Evolutionary conservation across 129 eudicot species (phyloP), one percentile per base, ranked within the genome.

Genomic region (Centaurea solstitialis): DNA sequence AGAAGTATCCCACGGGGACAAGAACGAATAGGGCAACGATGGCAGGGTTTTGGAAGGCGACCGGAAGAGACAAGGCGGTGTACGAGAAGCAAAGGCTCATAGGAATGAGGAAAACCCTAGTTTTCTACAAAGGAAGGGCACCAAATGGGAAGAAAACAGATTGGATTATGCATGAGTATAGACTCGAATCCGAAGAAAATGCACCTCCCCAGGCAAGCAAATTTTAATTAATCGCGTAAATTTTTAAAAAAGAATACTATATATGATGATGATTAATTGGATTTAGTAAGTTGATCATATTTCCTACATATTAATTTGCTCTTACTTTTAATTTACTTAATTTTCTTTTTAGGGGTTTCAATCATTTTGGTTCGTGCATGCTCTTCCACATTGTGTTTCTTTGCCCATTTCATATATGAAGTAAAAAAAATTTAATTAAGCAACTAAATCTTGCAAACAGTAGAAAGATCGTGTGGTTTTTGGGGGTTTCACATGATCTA

Each of bases 21-120:
- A 87, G 98, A 82, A 94, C 98, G 4, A 94, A 94, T 70, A 78
- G 98, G 73, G 98, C 98, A 30, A 94, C 98, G 11, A 80, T 91
- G 81, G 93, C 98, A 0, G 98, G 98, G 66, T 94, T 94, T 80
- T 94, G 98, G 98, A 94, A 94, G 85, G 98, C 98, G 3, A 94
- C 98, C 0, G 98, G 98, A 8, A 83, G 98, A 90, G 98, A 94
- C 70, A 94, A 94, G 84, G 92, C 97, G 0, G 93, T 94, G n/a
- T 91, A 88, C 23, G 95, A 94, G 57, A 88, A 87, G 66, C 61
- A 62, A 7, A 94, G 90, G 77, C 88, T 94, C 17, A 88, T 94
- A 30, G 98, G 98, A 11, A 91, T 94, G 98, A 91, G 98, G 86
- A 94, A 94, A 84, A 94, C 98, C 83, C 97, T 94, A 5, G 98